These are phyloP conservation scores for Paulownia fortunei DNA, from an alignment of 257 asterid genomes.

Conservation along the genomic window DNA sequence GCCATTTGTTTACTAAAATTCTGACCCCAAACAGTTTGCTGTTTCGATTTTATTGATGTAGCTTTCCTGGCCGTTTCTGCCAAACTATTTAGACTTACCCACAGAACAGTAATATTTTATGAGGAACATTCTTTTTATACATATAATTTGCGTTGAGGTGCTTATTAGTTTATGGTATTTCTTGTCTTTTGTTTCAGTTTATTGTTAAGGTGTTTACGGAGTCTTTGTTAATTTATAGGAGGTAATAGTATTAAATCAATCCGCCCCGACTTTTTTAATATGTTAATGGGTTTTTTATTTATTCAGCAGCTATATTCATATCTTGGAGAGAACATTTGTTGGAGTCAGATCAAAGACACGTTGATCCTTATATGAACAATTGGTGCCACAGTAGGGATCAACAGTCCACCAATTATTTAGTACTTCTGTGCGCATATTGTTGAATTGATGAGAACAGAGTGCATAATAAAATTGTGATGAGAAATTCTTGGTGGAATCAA, in stretches of 20 bases:
- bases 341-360: slow-evolving; percentile 20
- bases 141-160: neutral
- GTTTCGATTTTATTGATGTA: slow-evolving; percentile 35
- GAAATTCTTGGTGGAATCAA: slow-evolving; percentile 10
- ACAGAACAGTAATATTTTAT: neutral
- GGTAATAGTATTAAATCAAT: neutral
- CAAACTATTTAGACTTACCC: neutral
- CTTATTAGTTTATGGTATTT: neutral
- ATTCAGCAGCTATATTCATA: slow-evolving; percentile 12
- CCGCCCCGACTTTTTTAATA: neutral
- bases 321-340: neutral
- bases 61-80: slow-evolving; percentile 1
- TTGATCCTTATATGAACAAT: slow-evolving; percentile 23
- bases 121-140: neutral
- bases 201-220: slow-evolving; percentile 15
- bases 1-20: neutral
- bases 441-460: slow-evolving; percentile 9
- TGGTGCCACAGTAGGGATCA: slow-evolving; percentile 17
- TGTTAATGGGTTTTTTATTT: neutral
- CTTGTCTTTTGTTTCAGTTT: slow-evolving; percentile 14
- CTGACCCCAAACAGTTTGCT: neutral
- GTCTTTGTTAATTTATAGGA: slow-evolving; percentile 16
- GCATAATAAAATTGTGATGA: neutral
- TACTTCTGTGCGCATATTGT: neutral
- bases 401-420: neutral